Conservation (phyloP, 495 filamentous ascomycete species). For the Lasiosphaeriaceae sp. region DNA sequence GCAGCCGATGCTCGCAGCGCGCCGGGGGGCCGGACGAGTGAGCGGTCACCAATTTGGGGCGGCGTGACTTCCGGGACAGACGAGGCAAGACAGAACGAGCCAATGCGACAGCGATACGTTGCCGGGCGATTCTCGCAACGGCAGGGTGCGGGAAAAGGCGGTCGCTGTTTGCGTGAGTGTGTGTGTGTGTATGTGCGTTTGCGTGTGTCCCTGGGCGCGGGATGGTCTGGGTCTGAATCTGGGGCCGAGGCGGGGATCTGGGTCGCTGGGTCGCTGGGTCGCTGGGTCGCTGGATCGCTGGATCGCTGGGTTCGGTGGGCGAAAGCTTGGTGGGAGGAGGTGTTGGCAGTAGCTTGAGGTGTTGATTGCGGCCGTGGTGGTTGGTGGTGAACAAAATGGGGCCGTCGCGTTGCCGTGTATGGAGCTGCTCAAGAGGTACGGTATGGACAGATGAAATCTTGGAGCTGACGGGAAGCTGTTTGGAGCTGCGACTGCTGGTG, state of each 20-base stretch:
- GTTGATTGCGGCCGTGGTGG: not conserved
- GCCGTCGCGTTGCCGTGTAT: too few relatives aligned
- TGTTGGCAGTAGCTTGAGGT: conserved; percentile 2
- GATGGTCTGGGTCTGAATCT: not conserved
- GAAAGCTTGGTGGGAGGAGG: not conserved
- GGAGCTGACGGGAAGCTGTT: too few relatives aligned
- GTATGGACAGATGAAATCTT: too few relatives aligned
- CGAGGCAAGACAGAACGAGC: not conserved
- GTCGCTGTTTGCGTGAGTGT: not conserved
- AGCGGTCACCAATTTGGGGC: conserved; percentile 6
- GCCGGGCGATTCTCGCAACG: conserved; percentile 6
- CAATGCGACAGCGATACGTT: conserved; percentile 14
- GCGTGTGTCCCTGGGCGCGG: too few relatives aligned
- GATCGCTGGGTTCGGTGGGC: not conserved
- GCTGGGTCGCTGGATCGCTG: too few relatives aligned
- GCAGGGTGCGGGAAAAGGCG: conserved; percentile 5
- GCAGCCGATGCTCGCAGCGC: conserved; percentile 20
- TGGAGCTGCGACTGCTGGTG: too few relatives aligned
- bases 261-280: too few relatives aligned
- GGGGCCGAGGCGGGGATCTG: not conserved
- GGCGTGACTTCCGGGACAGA: conserved; percentile 13
- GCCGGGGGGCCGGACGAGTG: conserved; percentile 10
- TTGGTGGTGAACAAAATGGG: too few relatives aligned
- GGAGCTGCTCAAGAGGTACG: too few relatives aligned
- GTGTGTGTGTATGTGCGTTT: too few relatives aligned